These are phyloP conservation scores for Ophiostoma perfectum DNA, from an alignment of 2,329 filamentous ascomycete species.

Conservation along the genomic window DNA sequence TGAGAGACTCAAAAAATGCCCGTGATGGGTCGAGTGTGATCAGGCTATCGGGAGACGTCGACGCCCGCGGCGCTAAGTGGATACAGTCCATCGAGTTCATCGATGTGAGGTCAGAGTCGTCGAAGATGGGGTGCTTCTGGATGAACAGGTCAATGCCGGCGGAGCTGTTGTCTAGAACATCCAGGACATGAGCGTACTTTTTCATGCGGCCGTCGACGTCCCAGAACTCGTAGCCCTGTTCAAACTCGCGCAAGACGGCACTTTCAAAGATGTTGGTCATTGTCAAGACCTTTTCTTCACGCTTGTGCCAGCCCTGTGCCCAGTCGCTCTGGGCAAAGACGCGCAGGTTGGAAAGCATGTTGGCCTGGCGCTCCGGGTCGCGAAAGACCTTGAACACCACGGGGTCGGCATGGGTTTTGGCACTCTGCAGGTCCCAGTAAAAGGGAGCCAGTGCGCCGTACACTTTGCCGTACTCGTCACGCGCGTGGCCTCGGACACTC, in stretches of 20 bases:
- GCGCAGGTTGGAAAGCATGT: constrained; percentile 76
- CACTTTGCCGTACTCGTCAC: constrained; percentile 84
- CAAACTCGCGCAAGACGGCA: constrained; percentile 84
- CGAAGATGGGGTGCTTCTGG: constrained; percentile 79
- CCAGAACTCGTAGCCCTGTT: constrained; percentile 82
- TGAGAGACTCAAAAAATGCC: constrained; percentile 70
- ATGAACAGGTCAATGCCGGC: constrained; percentile 80
- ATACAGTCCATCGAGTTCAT: constrained; percentile 73
- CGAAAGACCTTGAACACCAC: constrained; percentile 80
- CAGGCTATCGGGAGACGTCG: constrained; percentile 43
- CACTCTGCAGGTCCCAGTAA: constrained; percentile 73
- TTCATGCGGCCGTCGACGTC: constrained; percentile 87
- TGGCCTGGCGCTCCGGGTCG: constrained; percentile 84
- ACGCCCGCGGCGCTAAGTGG: background rate
- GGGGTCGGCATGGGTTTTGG: constrained; percentile 70
- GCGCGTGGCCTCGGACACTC: constrained; percentile 77
- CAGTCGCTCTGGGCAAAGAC: constrained; percentile 77
- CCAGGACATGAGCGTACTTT: constrained; percentile 80
- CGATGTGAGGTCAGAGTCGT: constrained; percentile 63
- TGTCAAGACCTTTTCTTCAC: constrained; percentile 65
- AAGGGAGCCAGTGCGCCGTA: constrained; percentile 85
- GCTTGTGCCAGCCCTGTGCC: constrained; percentile 63
- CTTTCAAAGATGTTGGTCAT: constrained; percentile 85
- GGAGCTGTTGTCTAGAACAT: constrained; percentile 72
- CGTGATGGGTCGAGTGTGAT: constrained; percentile 76